Percentiles rank a stretch among this genome's conserved stretches.
These are phyloP conservation scores for Vaucheria bursata DNA, from an alignment of 352 stramenopile species.

Conservation along the genomic window DNA sequence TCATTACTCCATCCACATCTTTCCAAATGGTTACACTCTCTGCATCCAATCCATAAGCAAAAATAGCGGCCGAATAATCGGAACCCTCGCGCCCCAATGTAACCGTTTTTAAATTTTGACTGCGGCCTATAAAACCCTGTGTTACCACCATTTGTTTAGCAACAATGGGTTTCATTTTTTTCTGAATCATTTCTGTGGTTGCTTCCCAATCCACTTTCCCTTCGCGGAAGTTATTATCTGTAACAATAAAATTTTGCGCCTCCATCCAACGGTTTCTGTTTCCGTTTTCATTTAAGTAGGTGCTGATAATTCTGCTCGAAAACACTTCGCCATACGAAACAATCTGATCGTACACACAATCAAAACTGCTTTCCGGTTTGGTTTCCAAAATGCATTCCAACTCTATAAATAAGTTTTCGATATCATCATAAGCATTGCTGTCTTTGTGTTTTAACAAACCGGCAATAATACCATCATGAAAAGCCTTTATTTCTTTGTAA, in stretches of 20 bases:
- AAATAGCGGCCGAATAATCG: conserved; percentile 6
- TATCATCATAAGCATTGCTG: conserved; percentile 8
- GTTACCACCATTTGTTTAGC: conserved; percentile 7
- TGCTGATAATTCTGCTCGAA: conserved; percentile 7
- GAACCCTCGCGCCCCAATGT: conserved; percentile 3
- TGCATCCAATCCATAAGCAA: conserved; percentile 7
- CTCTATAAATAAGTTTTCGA: conserved; percentile 9
- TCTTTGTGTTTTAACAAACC: conserved; percentile 8
- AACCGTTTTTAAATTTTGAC: conserved; percentile 9
- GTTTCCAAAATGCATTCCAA: conserved; percentile 8
- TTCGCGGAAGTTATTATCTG: conserved; percentile 7
- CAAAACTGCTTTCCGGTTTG: conserved; percentile 6
- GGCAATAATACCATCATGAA: conserved; percentile 8
- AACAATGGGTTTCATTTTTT: conserved; percentile 9
- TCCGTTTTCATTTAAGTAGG: conserved; percentile 8
- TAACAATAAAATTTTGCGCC: conserved; percentile 8
- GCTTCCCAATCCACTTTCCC: conserved; percentile 4
- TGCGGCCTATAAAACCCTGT: conserved; percentile 5
- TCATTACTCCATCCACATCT: conserved; percentile 7
- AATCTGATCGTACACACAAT: conserved; percentile 8
- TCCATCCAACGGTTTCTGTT: conserved; percentile 6
- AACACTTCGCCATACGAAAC: conserved; percentile 6
- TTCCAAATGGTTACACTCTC: conserved; percentile 7
- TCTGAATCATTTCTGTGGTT: conserved; percentile 8
- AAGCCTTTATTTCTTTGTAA: conserved; percentile 9